Evolutionary conservation across 169 alveolate species (phyloP), one percentile per base, ranked within the genome.

Genomic region (Plasmodium falciparum): DNA sequence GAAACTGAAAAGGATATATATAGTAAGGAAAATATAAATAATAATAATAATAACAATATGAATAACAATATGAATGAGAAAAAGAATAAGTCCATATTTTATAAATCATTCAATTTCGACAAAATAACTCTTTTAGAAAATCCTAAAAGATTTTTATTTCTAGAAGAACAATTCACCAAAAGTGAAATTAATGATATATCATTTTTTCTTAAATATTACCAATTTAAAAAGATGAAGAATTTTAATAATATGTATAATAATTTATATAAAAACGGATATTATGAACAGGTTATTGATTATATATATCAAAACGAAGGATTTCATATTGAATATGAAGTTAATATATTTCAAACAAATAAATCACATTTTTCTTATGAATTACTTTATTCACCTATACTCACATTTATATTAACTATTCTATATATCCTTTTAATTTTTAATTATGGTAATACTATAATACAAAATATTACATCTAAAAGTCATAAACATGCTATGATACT

Each of bases 221-320:
- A 78, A 59, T 78, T 78, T 78, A 66, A 78, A 29, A 78, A 78
- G 24, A 78, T 78, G 89, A 78, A 65, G 47, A 65, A 45, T 78
- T 78, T 78, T 78, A 78, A 67, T 24, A 65, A 78, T 70, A 66
- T 78, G 89, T 78, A 78, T 71, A 78, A 78, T 59, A 78, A 65
- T 78, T 78, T 78, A 70, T 78, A 78, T 66, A 78, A 78, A 65
- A 78, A 65, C 65, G 89, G 89, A 11, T 49, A 65, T 45, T 78
- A 78, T 61, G 89, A 78, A 54, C 62, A 78, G n/a, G 76, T 78
- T 7, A 26, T 78, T 49, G 89, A 78, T 78, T 66, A 78, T 58
- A 78, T 78, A 78, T 78, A 78, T 59, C 78, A 78, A 66, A 78
- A 78, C 39, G 78, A 78, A 26, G 89, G 89, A 12, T 78, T 78